Conservation (phyloP, 2,329 filamentous ascomycete genomes). For the Harringtonia lauricola region DNA sequence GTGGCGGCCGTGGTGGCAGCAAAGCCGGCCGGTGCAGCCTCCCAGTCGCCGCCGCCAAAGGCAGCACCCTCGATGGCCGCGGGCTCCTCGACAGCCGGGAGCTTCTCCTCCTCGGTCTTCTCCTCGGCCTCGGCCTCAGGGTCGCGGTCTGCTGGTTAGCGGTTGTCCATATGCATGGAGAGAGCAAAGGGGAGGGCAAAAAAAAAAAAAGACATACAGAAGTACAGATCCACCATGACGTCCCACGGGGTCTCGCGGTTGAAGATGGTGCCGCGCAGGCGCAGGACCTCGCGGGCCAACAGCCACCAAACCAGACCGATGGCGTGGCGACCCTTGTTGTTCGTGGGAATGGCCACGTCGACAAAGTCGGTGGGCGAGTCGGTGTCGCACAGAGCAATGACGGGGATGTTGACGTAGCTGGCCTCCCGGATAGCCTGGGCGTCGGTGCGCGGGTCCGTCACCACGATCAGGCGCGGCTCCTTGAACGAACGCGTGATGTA, state of each 20-base stretch:
- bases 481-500: constrained; percentile 99
- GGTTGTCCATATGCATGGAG: no score
- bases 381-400: constrained; percentile 97
- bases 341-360: constrained; percentile 98
- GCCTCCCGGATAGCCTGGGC: constrained; percentile 99
- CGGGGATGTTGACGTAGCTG: constrained; percentile 99
- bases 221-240: constrained; percentile 99
- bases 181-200: neutral
- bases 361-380: constrained; percentile 99
- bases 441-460: constrained; percentile 98
- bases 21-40: constrained; percentile 64
- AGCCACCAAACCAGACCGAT: constrained; percentile 99
- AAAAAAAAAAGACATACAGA: constrained; percentile 49
- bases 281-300: constrained; percentile 98
- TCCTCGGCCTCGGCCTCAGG: constrained; percentile 99
- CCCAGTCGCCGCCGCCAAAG: constrained; percentile 73
- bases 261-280: constrained; percentile 92
- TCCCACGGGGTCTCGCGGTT: constrained; percentile 97
- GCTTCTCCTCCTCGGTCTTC: constrained; percentile 90
- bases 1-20: constrained; percentile 43
- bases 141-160: constrained; percentile 64
- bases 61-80: constrained; percentile 55
- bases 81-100: constrained; percentile 69
- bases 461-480: constrained; percentile 98
- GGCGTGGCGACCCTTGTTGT: constrained; percentile 99